Conservation (phyloP, 805 yeast genomes). For the Candida qinlingensis region DNA sequence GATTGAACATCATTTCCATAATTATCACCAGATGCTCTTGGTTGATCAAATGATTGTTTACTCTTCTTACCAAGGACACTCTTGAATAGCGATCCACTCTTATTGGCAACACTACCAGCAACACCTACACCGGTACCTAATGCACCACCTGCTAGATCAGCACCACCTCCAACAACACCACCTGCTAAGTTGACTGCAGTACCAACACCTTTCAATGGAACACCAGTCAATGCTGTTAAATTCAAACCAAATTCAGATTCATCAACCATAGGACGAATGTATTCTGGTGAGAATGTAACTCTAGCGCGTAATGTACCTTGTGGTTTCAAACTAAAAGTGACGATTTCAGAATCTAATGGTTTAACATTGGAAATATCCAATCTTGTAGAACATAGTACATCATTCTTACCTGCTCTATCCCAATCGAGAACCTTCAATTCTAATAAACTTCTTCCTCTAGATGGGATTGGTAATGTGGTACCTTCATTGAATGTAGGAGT, state of each 20-base stretch:
- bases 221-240: slow-evolving; percentile 36
- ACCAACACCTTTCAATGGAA: slow-evolving; percentile 43
- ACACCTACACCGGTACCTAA: slow-evolving; percentile 42
- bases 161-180: slow-evolving; percentile 37
- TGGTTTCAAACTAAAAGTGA: slow-evolving; percentile 50
- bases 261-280: slow-evolving; percentile 55
- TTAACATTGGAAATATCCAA: slow-evolving; percentile 46
- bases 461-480: slow-evolving; percentile 51
- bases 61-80: slow-evolving; percentile 27
- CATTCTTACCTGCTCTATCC: slow-evolving; percentile 73
- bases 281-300: slow-evolving; percentile 58
- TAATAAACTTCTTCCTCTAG: slow-evolving; percentile 52
- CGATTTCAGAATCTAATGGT: slow-evolving; percentile 39
- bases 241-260: slow-evolving; percentile 37
- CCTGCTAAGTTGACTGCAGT: slow-evolving; percentile 36
- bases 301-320: slow-evolving; percentile 55
- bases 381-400: slow-evolving; percentile 46
- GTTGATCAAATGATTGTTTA: slow-evolving; percentile 13
- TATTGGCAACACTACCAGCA: slow-evolving; percentile 42
- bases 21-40: slow-evolving; percentile 10
- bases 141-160: slow-evolving; percentile 33
- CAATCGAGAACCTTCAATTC: slow-evolving; percentile 58
- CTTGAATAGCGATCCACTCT: slow-evolving; percentile 40
- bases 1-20: slow-evolving; percentile 31
- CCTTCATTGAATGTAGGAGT: slow-evolving; percentile 76